Evolutionary conservation across 306 rosid genomes (phyloP).

Genomic region (Prunus mume): DNA sequence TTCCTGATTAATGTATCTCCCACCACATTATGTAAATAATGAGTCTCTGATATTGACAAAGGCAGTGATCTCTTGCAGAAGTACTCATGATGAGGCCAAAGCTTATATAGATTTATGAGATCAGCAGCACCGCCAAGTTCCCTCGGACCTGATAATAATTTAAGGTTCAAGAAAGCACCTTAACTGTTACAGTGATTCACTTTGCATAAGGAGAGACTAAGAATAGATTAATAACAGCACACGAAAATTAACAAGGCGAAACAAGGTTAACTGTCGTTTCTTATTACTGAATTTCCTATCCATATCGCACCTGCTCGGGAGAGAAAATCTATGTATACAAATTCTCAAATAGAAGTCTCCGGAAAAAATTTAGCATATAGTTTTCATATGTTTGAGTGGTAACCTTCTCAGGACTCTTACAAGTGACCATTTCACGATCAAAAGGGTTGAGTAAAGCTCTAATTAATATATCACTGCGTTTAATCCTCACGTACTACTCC

Average conservation of each 20-base stretch:
- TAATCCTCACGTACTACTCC: constrained; percentile 31
- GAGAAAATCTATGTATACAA: background rate
- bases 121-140: constrained; percentile 36
- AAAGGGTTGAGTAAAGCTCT: constrained; percentile 22
- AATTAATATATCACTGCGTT: constrained; percentile 38
- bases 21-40: constrained; percentile 36
- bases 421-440: constrained; percentile 32
- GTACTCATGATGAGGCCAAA: constrained; percentile 27
- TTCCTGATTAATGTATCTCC: constrained; percentile 36
- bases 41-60: constrained; percentile 30
- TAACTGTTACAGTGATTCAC: background rate
- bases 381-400: constrained; percentile 23
- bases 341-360: background rate
- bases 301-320: background rate
- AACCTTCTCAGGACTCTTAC: constrained; percentile 26
- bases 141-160: constrained; percentile 24
- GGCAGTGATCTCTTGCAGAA: constrained; percentile 35
- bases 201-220: background rate
- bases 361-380: background rate
- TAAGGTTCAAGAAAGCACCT: background rate
- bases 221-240: background rate
- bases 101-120: constrained; percentile 32
- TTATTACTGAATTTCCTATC: background rate
- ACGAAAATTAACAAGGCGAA: background rate
- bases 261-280: background rate